Evolutionary conservation across 1,139 yeast species (phyloP), one percentile per base, ranked within the genome.

Genomic region (Yamadazyma triangularis): DNA sequence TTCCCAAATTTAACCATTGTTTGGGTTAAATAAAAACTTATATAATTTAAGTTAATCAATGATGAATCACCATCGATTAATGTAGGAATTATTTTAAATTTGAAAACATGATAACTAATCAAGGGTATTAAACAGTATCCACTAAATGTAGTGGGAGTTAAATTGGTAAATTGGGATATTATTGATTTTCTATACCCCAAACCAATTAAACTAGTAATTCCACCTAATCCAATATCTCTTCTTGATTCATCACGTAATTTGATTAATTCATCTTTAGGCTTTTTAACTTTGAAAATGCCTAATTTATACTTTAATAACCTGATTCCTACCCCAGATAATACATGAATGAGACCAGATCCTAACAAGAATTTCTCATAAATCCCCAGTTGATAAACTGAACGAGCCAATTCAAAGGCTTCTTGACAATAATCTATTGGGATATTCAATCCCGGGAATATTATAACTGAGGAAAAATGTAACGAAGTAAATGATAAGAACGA

Each of bases 1-100:
- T 48, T 51, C 7, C 56, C 57, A 26, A 43, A 40, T 16, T 28
- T 33, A 4, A 39, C 36, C 23, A 40, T 24, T 4, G 58, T 48
- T 11, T 45, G 41, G 31, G 51, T 44, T 23, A 74, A 50, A 8
- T 69, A 59, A 47, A 68, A 71, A 3, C 76, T 47, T 9, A 82
- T 61, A 45, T 67, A 83, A 13, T 72, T 71, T 28, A 84, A 55
- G 23, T 64, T 67, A 18, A 84, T 54, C 35, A 75, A 58, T 1
- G 82, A 68, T 7, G 81, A 71, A 50, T 82, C 93, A 1, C 87
- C 91, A 36, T 80, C 83, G 1, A 73, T 60, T 3, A 44, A 14
- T 15, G 59, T 33, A 0, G 93, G 89, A 0, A 62, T 59, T 10
- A 64, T 34, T 29, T 88, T 56, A 40, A 73, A 65, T 29, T 70